Evolutionary conservation across 225 moss, liverwort and hornwort genomes (phyloP).

Genomic region (Straminergon stramineum): DNA sequence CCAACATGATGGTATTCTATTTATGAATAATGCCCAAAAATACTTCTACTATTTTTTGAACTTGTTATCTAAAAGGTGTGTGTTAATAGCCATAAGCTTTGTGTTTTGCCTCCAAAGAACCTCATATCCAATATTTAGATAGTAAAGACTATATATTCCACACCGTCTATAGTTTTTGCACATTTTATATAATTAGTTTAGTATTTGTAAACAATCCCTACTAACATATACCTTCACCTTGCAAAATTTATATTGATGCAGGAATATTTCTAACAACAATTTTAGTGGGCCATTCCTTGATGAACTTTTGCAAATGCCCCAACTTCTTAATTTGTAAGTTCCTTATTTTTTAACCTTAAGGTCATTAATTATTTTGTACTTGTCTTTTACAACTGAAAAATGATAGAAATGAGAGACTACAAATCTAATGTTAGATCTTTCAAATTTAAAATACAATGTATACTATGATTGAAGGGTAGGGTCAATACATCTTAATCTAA

Average conservation of each 20-base stretch:
- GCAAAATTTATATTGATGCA: background rate
- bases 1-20: rapidly evolving
- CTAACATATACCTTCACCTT: background rate
- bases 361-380: background rate
- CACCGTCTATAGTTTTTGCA: background rate
- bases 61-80: background rate
- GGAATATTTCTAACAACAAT: background rate
- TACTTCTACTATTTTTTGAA: no score
- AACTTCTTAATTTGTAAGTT: background rate
- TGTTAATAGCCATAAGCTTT: no score
- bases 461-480: background rate
- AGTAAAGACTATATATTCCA: no score
- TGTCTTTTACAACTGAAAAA: rapidly evolving
- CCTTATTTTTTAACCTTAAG: background rate
- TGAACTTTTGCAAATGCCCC: background rate
- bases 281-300: background rate
- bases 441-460: background rate
- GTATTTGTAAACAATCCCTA: background rate
- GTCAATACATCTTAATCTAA: background rate
- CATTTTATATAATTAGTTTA: background rate
- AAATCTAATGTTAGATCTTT: background rate
- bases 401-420: rapidly evolving
- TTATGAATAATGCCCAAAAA: background rate
- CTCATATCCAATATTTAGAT: no score
- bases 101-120: no score